Conservation (phyloP, 306 rosid genomes). For the Delonix regia region DNA sequence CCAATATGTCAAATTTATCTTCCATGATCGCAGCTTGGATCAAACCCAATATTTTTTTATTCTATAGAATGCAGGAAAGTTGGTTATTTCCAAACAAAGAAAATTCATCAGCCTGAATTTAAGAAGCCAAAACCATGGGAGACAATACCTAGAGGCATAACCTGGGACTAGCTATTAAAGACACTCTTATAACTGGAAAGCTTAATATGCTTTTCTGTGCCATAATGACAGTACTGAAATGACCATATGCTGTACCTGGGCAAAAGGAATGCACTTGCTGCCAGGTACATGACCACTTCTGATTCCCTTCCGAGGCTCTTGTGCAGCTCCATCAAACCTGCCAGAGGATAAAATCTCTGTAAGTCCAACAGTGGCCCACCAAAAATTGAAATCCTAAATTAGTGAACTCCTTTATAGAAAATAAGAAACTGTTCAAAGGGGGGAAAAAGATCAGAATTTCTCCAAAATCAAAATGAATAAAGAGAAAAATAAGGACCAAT, state of each 20-base stretch:
- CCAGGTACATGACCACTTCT: constrained; percentile 94
- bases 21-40: background rate
- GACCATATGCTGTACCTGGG: constrained; percentile 55
- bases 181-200: constrained; percentile 3
- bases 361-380: constrained; percentile 9
- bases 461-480: background rate
- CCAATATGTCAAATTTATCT: background rate
- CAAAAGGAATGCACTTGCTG: constrained; percentile 85
- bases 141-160: background rate
- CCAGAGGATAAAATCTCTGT: constrained; percentile 40
- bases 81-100: background rate
- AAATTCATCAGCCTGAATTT: background rate
- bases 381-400: background rate
- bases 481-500: background rate
- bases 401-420: background rate
- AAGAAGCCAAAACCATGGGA: constrained; percentile 6
- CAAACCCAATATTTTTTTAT: background rate
- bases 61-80: background rate
- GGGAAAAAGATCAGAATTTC: background rate
- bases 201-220: constrained; percentile 7
- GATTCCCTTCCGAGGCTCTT: constrained; percentile 89
- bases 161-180: background rate
- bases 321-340: constrained; percentile 82
- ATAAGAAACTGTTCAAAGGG: background rate
- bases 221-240: background rate